Conservation (phyloP, 495 filamentous ascomycete species). For the Penicillium verhagenii region DNA sequence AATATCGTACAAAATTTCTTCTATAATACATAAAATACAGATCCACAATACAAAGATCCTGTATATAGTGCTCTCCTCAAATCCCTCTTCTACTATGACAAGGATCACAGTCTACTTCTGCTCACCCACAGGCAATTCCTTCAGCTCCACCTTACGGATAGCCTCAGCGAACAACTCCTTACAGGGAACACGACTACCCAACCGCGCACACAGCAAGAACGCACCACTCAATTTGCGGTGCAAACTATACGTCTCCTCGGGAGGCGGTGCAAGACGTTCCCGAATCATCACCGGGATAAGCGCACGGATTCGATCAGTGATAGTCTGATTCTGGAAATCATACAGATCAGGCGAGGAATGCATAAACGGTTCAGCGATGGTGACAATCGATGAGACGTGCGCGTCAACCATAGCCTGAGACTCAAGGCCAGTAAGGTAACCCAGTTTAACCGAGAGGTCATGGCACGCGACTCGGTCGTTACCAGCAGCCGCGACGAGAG, state of each 20-base stretch:
- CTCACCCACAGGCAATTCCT: conserved; percentile 15
- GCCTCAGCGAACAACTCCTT: conserved; percentile 76
- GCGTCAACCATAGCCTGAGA: conserved; percentile 80
- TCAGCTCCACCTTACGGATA: conserved; percentile 46
- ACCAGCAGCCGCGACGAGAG: conserved; percentile 74
- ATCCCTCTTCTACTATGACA: too few species aligned
- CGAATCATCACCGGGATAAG: conserved; percentile 90
- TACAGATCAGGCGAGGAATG: conserved; percentile 75
- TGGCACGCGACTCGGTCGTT: conserved; percentile 62
- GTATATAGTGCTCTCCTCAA: not conserved
- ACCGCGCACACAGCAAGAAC: conserved; percentile 83
- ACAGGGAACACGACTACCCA: conserved; percentile 81
- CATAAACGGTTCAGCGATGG: conserved; percentile 89
- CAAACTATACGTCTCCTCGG: conserved; percentile 96
- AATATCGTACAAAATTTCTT: conserved; percentile 4
- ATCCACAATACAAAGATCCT: not conserved
- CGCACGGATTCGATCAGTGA: conserved; percentile 83
- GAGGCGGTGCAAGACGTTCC: conserved; percentile 84
- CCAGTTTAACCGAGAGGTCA: conserved; percentile 73
- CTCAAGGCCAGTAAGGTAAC: conserved; percentile 91
- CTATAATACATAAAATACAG: conserved; percentile 7
- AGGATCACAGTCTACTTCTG: conserved; percentile 1
- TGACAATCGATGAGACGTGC: conserved; percentile 76
- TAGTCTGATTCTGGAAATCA: conserved; percentile 90
- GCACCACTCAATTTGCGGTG: conserved; percentile 96